These are phyloP conservation scores for Niveomyces coronatus DNA, from an alignment of 2,329 filamentous ascomycete genomes.

Conservation along the genomic window DNA sequence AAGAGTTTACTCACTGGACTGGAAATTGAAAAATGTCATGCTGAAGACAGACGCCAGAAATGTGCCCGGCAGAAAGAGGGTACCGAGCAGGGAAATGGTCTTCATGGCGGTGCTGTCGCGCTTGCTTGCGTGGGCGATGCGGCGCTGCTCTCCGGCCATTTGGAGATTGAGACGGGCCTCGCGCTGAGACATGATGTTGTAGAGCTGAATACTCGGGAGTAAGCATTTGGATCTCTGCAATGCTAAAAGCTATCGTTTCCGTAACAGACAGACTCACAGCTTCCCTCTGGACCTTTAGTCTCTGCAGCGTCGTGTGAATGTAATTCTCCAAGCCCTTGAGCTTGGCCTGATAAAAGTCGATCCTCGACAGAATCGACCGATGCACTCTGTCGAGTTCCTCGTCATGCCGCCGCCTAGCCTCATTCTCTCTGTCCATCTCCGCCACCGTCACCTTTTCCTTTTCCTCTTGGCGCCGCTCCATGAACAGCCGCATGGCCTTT, in stretches of 20 bases:
- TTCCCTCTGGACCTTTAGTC: slow-evolving; percentile 50
- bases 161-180: slow-evolving; percentile 54
- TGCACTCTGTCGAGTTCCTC: slow-evolving; percentile 36
- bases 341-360: slow-evolving; percentile 52
- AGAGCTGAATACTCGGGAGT: slow-evolving; percentile 33
- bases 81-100: slow-evolving; percentile 52
- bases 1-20: slow-evolving; percentile 26
- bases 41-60: slow-evolving; percentile 53
- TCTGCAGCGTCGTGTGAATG: slow-evolving; percentile 49
- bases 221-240: not conserved
- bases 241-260: not conserved
- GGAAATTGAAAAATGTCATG: slow-evolving; percentile 59
- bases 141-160: slow-evolving; percentile 50
- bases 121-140: slow-evolving; percentile 49
- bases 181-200: slow-evolving; percentile 56
- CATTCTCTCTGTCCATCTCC: slow-evolving; percentile 13
- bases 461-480: no score
- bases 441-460: slow-evolving; percentile 14
- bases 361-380: slow-evolving; percentile 38
- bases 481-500: slow-evolving; percentile 36
- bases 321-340: slow-evolving; percentile 53
- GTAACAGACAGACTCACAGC: slow-evolving; percentile 34
- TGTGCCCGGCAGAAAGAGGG: slow-evolving; percentile 52
- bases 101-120: slow-evolving; percentile 56
- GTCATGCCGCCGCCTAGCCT: slow-evolving; percentile 19